Base-by-base conservation (phyloP, 2,329 filamentous ascomycete species). In the Cladophialophora bantiana region DNA sequence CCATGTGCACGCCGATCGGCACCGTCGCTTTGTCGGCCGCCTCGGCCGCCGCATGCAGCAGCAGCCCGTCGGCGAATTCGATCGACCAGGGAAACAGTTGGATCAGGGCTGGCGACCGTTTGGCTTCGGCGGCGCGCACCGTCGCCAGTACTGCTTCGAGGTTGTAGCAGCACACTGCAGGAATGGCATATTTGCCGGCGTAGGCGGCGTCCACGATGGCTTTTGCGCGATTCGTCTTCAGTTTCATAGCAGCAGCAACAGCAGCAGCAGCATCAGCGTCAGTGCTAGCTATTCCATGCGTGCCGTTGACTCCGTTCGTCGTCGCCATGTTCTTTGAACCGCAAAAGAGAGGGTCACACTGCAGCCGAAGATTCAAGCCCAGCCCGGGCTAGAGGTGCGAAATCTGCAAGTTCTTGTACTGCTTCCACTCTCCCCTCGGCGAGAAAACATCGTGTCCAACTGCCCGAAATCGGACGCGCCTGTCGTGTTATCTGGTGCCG, bases 51-150 rank as follows among this genome's bases (percentile, higher is more conserved):
- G 84, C 84, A 67, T 83, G 81, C 6, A 88, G 83, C 34, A 88
- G 83, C 26, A 85, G 75, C 2, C 82, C 81, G 62, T 84, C 84
- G 3, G 88, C 88, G 78, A 90, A 91, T 69, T 88, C 80, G 59
- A 91, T 83, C 0, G 90, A 89, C 90, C 90, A 92, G 31, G 90
- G 90, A 77, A 92, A 92, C 71, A 92, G 85, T 34, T 90, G 86
- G 71, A 92, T 86, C 82, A 92, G 90, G 63, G 88, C 84, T 0
- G 90, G 89, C 0, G 89, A 89, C 50, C 81, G 81, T 67, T 89
- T 89, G 32, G 84, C 83, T 78, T 91, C 89, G 64, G 90, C 90
- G 7, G 90, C 90, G 70, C 85, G 84, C 48, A 92, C 87, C 1
- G 87, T 88, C 2, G 88, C 89, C 18, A 91, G 80, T 70, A 93